These are phyloP conservation scores for Colletotrichum orchidophilum DNA, from an alignment of 2,329 filamentous ascomycete genomes.

Conservation along the genomic window DNA sequence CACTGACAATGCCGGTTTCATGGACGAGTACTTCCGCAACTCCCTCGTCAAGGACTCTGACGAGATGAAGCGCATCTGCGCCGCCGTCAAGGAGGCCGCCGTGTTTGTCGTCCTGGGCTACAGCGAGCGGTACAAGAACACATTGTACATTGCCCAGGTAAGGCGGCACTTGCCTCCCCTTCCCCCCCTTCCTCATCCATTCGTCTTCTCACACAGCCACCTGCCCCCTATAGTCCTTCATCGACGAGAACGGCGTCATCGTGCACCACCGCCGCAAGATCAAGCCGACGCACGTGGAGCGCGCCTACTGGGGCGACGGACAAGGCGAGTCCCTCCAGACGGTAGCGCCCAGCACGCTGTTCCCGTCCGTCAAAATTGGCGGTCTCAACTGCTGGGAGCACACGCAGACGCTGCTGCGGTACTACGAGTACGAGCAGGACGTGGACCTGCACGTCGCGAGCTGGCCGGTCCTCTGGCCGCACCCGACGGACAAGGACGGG, in stretches of 20 bases:
- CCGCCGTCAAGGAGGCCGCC: constrained; percentile 55
- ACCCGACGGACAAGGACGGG: constrained; percentile 32
- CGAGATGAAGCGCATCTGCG: constrained; percentile 53
- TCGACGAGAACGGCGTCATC: constrained; percentile 56
- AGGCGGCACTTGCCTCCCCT: neutral
- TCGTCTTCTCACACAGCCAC: neutral
- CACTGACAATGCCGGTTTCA: constrained; percentile 46
- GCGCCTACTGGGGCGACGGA: constrained; percentile 63
- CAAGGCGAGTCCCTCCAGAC: constrained; percentile 64
- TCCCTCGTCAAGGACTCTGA: constrained; percentile 49
- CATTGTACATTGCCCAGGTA: constrained; percentile 56
- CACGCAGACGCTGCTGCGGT: constrained; percentile 31
- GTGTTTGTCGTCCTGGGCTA: constrained; percentile 58
- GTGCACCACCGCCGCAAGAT: constrained; percentile 59
- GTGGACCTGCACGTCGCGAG: constrained; percentile 42
- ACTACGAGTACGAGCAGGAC: constrained; percentile 40
- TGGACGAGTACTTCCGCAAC: constrained; percentile 57
- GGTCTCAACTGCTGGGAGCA: constrained; percentile 68
- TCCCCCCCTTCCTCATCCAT: neutral
- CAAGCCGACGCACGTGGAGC: constrained; percentile 60
- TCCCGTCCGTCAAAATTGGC: constrained; percentile 58
- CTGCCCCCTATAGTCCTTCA: constrained; percentile 57
- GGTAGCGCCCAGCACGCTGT: constrained; percentile 54
- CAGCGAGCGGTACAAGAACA: constrained; percentile 56
- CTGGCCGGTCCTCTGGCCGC: constrained; percentile 43